Percentiles rank a stretch among this genome's conserved stretches.
Conservation (phyloP, 331 rosid genomes). For the Malus hybrid region DNA sequence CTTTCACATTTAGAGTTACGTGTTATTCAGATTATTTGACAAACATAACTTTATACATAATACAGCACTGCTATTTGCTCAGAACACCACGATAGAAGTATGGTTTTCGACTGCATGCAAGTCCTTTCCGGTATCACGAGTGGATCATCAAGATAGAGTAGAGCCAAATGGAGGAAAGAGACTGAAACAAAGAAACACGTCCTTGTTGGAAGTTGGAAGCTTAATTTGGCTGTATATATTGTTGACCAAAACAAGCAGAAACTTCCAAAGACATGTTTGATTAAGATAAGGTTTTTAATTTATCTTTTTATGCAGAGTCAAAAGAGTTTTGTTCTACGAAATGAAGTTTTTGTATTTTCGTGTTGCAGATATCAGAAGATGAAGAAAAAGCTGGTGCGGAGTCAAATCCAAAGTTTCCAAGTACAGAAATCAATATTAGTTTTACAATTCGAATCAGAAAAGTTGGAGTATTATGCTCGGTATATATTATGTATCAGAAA, state of each 20-base stretch:
- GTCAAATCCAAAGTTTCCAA: background rate
- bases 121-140: background rate
- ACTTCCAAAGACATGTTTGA: conserved; percentile 1
- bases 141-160: background rate
- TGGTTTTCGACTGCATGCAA: no score
- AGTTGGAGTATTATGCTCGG: no score
- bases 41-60: no score
- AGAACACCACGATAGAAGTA: no score
- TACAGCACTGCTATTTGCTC: no score
- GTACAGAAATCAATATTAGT: background rate
- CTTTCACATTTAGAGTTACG: no score
- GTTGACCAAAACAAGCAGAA: background rate
- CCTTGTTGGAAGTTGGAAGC: background rate
- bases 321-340: no score
- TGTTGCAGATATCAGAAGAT: no score
- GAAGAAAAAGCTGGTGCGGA: background rate
- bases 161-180: background rate
- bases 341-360: background rate
- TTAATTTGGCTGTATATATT: background rate
- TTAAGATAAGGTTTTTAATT: background rate
- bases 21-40: no score
- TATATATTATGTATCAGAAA: no score
- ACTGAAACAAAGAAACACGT: background rate
- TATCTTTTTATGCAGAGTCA: background rate
- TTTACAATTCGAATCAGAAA: no score